Base-by-base conservation (phyloP, 331 rosid genomes). In the Spiraea crenata region DNA sequence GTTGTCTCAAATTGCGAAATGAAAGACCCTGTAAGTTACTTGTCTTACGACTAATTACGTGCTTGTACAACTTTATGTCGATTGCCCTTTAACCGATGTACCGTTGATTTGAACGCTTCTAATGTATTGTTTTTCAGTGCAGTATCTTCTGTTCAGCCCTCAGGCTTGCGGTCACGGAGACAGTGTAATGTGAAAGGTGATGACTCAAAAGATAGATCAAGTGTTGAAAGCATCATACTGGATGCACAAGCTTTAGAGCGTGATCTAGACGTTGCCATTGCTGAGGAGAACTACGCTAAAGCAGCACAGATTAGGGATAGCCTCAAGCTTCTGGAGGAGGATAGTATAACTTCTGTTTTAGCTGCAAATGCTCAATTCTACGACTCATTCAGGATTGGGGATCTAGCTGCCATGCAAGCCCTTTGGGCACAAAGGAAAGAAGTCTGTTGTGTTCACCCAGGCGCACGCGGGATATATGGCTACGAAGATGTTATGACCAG, bases 361-460 rank as follows among this genome's bases (percentile, higher is more conserved):
- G 86, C 86, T 41, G 84, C 87, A 51, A 93, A 93, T 78, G 80
- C 80, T 74, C 84, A 61, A 65, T 93, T 93, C 57, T 93, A 93
- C 2, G 83, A 87, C 13, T 77, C 89, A 2, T 93, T 93, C 76
- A 74, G 83, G 79, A 73, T 59, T 0, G 97, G 98, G 37, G 90
- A 93, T 72, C 88, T 93, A 38, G 96, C 98, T 5, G 82, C 83
- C 5, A 91, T 93, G 99, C 99, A 91, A 82, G 57, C 79, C 62
- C 85, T 90, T 6, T 93, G 99, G 97, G 89, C 95, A 11, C 80
- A 74, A 74, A 79, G 74, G 46, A 80, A 89, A 2, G 85, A 85
- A 69, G 91, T 85, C 49, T 91, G 97, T 61, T 87, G 96, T 51
- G 97, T 90, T 8, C 95, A 93, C 79, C 99, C 97, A 0, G 96